Base-by-base conservation (phyloP, 2,329 filamentous ascomycete species). In the Fusarium sp. region DNA sequence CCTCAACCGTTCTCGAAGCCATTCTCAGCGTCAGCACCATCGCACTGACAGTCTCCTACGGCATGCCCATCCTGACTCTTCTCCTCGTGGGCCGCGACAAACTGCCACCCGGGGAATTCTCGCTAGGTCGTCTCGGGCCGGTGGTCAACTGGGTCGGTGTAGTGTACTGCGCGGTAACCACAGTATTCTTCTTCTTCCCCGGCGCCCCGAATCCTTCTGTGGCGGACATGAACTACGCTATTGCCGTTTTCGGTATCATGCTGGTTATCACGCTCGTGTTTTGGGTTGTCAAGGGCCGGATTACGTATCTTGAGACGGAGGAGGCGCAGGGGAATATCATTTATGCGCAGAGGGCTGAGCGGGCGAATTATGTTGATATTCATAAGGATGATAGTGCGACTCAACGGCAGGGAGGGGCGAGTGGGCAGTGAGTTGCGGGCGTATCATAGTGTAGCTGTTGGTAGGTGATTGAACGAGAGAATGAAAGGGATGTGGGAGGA, bases 211-310 rank as follows among this genome's bases (percentile, higher is more conserved):
- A 81, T 60, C 85, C 85, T 0, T 65, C 80, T 0, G 73, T 78
- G 0, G 76, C 77, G n/a, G 84, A 87, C 62, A 87, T 87, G 85
- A 88, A 88, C 74, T 88, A 83, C 70, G 85, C 86, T 8, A 86
- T 87, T 68, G 85, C 83, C 2, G 85, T 87, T 1, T 87, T 88
- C 68, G 85, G 84, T 2, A 80, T 87, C 23, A 86, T 87, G 84
- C 66, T 87, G 53, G 77, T 86, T 4, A 78, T 87, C 10, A 79
- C 84, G 0, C 41, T 86, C 2, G 79, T 75, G 0, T 87, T 87
- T 63, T 88, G 85, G 85, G 76, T 86, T 39, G 53, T 84, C 41
- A 80, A 81, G 69, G 85, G 85, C 2, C 79, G 79, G 7, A 71
- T 75, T 25, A 81, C 48, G 75, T 83, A 77, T 69, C 62, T 76